Evolutionary conservation across 352 stramenopile species (phyloP).

Genomic region (Phytophthora cryptogea): DNA sequence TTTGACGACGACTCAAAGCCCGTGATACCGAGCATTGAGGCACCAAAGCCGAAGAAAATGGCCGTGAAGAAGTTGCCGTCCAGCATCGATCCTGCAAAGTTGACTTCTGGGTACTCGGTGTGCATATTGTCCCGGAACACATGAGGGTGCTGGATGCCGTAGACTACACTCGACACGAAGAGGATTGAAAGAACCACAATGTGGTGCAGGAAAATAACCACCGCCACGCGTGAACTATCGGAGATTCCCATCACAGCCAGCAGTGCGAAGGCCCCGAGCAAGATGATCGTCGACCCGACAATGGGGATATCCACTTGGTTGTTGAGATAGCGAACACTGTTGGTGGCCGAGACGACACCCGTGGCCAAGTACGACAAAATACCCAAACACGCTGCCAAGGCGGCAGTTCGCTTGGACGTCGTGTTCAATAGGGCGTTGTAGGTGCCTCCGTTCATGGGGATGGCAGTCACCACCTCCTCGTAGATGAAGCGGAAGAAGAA

Average conservation of each 20-base stretch:
- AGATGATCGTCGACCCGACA: slow-evolving; percentile 37
- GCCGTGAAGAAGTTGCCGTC: slow-evolving; percentile 43
- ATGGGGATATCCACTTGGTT: slow-evolving; percentile 59
- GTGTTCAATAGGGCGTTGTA: slow-evolving; percentile 92
- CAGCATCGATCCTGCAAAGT: slow-evolving; percentile 52
- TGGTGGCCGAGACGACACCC: slow-evolving; percentile 62
- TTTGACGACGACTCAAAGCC: slow-evolving; percentile 90
- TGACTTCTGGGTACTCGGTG: slow-evolving; percentile 53
- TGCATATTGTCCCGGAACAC: slow-evolving; percentile 70
- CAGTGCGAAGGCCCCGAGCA: slow-evolving; percentile 80
- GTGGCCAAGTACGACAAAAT: slow-evolving; percentile 91
- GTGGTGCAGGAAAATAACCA: slow-evolving; percentile 82
- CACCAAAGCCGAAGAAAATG: slow-evolving; percentile 75
- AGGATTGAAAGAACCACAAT: slow-evolving; percentile 69
- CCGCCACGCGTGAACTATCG: slow-evolving; percentile 77
- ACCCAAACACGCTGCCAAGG: slow-evolving; percentile 76
- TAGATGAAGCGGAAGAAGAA: slow-evolving; percentile 84
- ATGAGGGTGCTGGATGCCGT: slow-evolving; percentile 53
- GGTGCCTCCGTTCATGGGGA: slow-evolving; percentile 90
- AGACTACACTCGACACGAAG: slow-evolving; percentile 52
- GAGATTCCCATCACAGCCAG: slow-evolving; percentile 77
- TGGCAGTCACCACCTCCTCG: slow-evolving; percentile 84
- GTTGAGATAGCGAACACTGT: slow-evolving; percentile 75
- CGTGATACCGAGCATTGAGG: slow-evolving; percentile 86
- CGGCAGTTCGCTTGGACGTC: slow-evolving; percentile 83